Evolutionary conservation across 331 rosid genomes (phyloP), one percentile per base, ranked within the genome.

Genomic region (Arachis monticola): DNA sequence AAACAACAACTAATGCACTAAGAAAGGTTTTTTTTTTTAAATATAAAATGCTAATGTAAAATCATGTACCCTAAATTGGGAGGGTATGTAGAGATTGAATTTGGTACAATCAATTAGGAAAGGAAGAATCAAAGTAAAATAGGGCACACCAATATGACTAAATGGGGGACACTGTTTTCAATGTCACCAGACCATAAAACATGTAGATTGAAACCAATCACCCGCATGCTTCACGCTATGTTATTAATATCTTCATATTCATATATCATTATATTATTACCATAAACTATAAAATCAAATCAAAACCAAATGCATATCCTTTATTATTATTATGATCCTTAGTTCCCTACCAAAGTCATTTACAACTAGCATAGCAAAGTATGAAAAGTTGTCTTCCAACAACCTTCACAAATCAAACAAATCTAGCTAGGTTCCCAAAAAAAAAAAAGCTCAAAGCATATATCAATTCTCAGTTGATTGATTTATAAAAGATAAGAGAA

Each of bases 141-240:
- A 77, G 65, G 85, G 40, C 67, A 53, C 62, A 46, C 78, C 74
- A 77, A 80, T 35, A 35, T 77, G 81, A 84, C 79, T 76, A 70
- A 70, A 40, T 74, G 85, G 74, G 85, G 85, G 81, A 77, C 88
- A 84, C 62, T 55, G 59, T 13, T 13, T 70, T 52, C 79, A 77
- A 73, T 80, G 85, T 81, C 88, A 77, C 85, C 79, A 81, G 85
- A 81, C 64, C 83, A 65, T 81, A 12, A 73, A 81, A 40, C 79
- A 45, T 74, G 67, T 59, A 69, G 77, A 77, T 78, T 84, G 73
- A 71, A 74, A 74, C 83, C 77, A 78, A 81, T 81, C 75, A 74
- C 79, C 65, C 69, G 51, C 79, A 80, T 84, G 79, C 73, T 51
- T 74, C 83, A 73, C 81, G 40, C 73, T 45, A 35, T 35, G 4